Base-by-base conservation (phyloP, 768 basidiomycete species). In the Leccinum incarnatum region DNA sequence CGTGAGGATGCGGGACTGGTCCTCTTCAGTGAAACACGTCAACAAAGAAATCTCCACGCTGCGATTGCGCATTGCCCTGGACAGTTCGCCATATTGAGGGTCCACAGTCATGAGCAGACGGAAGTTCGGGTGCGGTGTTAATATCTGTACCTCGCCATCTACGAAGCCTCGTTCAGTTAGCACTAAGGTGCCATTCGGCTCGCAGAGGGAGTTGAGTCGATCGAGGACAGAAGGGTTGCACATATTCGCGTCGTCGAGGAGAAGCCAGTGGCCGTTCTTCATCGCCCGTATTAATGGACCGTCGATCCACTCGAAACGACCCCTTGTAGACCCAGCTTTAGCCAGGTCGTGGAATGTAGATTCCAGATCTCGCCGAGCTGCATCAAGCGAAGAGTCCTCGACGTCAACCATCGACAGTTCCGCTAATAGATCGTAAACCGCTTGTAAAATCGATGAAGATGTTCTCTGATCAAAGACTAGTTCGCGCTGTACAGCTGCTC, bases 31-130 rank as follows among this genome's bases (percentile, higher is more conserved):
- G 51, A 74, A 70, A 19, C 58, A 54, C 5, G 68, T 53, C 10
- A 79, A 55, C 55, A 94, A 65, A 29, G 82, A 80, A 50, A 98
- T 81, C 73, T 99, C 97, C 36, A 97, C 78, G 17, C 96, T 96
- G 57, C 97, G 86, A 74, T 99, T 99, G 25, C 97, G 89, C 97
- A 99, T 99, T 2, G 97, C 97, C 37, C 97, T 82, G 2, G 97
- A 98, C 11, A 98, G 77, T 74, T 99, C 97, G 48, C 97, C 97
- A 61, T 88, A 82, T 61, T 88, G 87, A 29, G 93, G 91, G 69
- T 99, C 93, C 53, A 95, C 86, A 2, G 87, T 84, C 94, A 99
- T 96, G 75, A 98, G 89, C 5, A 99, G 77, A 27, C 95, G 83
- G 76, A 99, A 99, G 64, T 88, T 79, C 2, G 89, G 85, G 69